phyloP scores from a whole-genome alignment of 352 stramenopile genomes.

The Pythium monospermum region DNA sequence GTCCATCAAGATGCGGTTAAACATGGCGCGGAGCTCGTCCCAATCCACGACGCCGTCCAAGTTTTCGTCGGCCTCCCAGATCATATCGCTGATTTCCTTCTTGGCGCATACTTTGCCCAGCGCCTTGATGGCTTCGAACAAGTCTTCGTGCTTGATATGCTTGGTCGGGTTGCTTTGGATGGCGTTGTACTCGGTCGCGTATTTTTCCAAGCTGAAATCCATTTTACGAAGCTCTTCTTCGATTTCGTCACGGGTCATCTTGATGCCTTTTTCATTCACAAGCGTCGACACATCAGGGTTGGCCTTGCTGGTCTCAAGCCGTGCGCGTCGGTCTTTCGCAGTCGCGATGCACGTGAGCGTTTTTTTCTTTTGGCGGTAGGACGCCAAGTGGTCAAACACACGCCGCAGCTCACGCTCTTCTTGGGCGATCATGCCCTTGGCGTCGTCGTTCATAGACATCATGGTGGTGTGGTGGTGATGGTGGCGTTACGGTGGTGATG shows the following conservation, averaged over 20 bases:
- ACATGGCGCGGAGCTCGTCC: conserved; percentile 95
- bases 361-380: conserved; percentile 87
- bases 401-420: conserved; percentile 93
- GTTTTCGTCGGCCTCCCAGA: conserved; percentile 98
- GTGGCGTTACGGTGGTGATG: not conserved
- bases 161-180: conserved; percentile 55
- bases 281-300: conserved; percentile 72
- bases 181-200: conserved; percentile 34
- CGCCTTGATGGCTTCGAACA: conserved; percentile 91
- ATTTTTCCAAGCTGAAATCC: conserved; percentile 52
- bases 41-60: conserved; percentile 93
- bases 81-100: conserved; percentile 97
- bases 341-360: conserved; percentile 33
- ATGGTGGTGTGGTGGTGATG: conserved; percentile 22
- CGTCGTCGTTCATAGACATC: conserved; percentile 70
- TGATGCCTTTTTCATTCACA: conserved; percentile 69
- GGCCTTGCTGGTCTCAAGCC: conserved; percentile 50
- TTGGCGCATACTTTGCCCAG: conserved; percentile 91
- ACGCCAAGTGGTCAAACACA: conserved; percentile 93
- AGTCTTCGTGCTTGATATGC: conserved; percentile 88
- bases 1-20: conserved; percentile 95
- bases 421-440: conserved; percentile 89
- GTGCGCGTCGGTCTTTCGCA: conserved; percentile 51
- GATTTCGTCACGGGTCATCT: conserved; percentile 78
- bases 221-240: conserved; percentile 68